These are phyloP conservation scores for Trypethelium eluteriae DNA, from an alignment of 495 filamentous ascomycete species.

Conservation along the genomic window DNA sequence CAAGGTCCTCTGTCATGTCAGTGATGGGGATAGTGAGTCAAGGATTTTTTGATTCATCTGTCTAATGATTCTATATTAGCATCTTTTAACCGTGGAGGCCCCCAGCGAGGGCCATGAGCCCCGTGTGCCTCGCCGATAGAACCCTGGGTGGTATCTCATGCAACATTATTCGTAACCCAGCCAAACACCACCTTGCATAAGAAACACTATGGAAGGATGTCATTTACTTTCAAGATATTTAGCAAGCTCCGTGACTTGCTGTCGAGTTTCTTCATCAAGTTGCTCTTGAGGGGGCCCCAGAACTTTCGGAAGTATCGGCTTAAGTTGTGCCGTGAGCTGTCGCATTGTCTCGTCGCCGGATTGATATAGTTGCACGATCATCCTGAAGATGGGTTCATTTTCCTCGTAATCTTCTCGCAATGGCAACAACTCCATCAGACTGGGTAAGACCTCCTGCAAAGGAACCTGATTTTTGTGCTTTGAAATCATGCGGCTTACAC, in stretches of 20 bases:
- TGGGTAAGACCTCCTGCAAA: slow-evolving; percentile 69
- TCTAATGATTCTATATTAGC: no score
- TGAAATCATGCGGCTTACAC: slow-evolving; percentile 84
- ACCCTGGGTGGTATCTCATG: neutral
- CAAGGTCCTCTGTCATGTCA: no score
- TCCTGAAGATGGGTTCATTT: slow-evolving; percentile 84
- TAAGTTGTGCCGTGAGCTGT: slow-evolving; percentile 60
- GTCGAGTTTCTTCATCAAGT: slow-evolving; percentile 70
- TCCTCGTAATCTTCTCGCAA: slow-evolving; percentile 93
- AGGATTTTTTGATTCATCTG: no score
- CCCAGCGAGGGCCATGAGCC: no score
- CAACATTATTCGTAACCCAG: neutral
- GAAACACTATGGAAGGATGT: neutral
- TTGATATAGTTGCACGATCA: slow-evolving; percentile 79
- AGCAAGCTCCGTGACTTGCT: slow-evolving; percentile 60
- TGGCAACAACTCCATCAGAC: slow-evolving; percentile 69
- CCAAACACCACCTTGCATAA: neutral
- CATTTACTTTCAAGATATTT: slow-evolving; percentile 52
- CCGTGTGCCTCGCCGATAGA: no score
- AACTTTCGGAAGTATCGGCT: slow-evolving; percentile 74
- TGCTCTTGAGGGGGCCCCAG: slow-evolving; percentile 73
- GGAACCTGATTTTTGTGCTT: slow-evolving; percentile 72
- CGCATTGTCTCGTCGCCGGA: slow-evolving; percentile 54
- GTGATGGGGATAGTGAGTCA: no score
- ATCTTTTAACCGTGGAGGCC: no score